Evolutionary conservation across 345 rosid species (phyloP).

Genomic region (Eucalyptus pauciflora): DNA sequence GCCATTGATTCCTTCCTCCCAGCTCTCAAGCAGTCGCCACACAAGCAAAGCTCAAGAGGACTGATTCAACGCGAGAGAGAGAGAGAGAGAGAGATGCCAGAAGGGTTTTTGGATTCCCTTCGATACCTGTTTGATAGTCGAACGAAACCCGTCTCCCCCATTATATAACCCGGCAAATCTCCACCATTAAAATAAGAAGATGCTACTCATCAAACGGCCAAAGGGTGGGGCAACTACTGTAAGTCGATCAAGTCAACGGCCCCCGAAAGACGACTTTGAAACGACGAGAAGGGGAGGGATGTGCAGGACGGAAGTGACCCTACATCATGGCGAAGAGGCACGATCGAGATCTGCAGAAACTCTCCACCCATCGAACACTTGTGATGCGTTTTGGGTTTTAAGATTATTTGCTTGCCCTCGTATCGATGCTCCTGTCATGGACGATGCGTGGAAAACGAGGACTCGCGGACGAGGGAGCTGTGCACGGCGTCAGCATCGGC

Average conservation of each 20-base stretch:
- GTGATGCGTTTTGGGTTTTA: not conserved
- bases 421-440: not conserved
- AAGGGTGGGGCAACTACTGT: not conserved
- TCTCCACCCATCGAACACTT: no score
- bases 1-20: not conserved
- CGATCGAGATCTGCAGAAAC: not conserved
- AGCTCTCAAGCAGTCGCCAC: not conserved
- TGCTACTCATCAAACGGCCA: not conserved
- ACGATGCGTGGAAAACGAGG: not conserved
- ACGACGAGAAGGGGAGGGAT: not conserved
- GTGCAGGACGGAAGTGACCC: not conserved
- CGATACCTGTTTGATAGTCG: not conserved
- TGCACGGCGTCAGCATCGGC: not conserved
- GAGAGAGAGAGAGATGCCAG: not conserved
- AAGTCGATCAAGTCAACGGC: slow-evolving; percentile 5
- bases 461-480: not conserved
- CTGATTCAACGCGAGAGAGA: not conserved
- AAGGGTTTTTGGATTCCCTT: not conserved
- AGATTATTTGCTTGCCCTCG: not conserved
- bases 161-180: not conserved
- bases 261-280: not conserved
- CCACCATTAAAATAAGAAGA: not conserved
- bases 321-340: not conserved
- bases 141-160: not conserved
- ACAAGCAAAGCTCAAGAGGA: not conserved